Evolutionary conservation across 495 filamentous ascomycete genomes (phyloP), one percentile per base, ranked within the genome.

Genomic region (Penicillium maclennaniae): DNA sequence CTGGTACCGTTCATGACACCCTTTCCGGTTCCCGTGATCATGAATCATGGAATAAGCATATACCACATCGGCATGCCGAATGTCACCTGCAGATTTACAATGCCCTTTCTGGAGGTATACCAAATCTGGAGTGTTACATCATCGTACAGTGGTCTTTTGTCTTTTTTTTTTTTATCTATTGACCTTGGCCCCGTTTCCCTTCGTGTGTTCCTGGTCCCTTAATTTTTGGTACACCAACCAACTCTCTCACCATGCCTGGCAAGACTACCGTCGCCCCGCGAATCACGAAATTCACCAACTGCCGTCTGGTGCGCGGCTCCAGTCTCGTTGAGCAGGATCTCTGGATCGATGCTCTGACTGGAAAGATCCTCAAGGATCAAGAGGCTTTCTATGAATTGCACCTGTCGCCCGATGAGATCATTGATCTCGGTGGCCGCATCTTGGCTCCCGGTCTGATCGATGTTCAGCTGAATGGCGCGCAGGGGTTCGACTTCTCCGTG

Each of bases 271-370:
- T 61, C 9, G 34, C 55, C 1, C 63, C 69, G 39, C 69, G 83
- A 54, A 86, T 92, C 63, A 89, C 85, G 67, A 89, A 91, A 63
- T 84, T 95, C 63, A 91, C 87, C 63, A 92, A 91, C 72, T 89
- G 88, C 61, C 81, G 85, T 26, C 73, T 92, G 10, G 68, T 89
- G 42, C 79, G 81, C 45, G 82, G 80, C 49, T 74, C 82, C 53
- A 49, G 73, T 7, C 74, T 93, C 37, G 75, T 89, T 10, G 70
- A 83, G 23, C 82, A 86, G 55, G 88, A 95, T 68, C 75, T 92
- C 27, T 92, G 87, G 88, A 83, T 92, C 31, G 84, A 83, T 63
- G 86, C 87, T 4, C 58, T 73, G 21, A 86, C 86, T 14, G 88
- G 89, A 50, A 88, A 87, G 68, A 87, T 95, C 57, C 73, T 95